These are phyloP conservation scores for Suillus lakei DNA, from an alignment of 768 basidiomycete species.

Conservation along the genomic window DNA sequence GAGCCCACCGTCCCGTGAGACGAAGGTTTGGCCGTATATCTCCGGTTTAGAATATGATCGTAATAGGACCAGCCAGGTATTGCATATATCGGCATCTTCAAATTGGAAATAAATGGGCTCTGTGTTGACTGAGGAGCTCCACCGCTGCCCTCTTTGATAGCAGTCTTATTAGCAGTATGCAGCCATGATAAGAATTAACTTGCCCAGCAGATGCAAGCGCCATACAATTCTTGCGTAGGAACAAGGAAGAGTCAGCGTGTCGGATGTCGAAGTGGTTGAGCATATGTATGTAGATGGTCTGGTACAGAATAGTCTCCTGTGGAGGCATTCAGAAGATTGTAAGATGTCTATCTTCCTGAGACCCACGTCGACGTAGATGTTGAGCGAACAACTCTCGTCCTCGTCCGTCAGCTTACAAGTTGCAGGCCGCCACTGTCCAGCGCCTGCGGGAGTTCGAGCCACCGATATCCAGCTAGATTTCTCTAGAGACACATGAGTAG, in stretches of 20 bases:
- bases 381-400: slow-evolving; percentile 66
- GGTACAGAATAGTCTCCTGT: slow-evolving; percentile 75
- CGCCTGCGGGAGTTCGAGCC: slow-evolving; percentile 50
- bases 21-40: slow-evolving; percentile 67
- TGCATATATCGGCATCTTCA: slow-evolving; percentile 60
- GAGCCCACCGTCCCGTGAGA: slow-evolving; percentile 67
- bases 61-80: slow-evolving; percentile 80
- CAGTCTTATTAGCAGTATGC: slow-evolving; percentile 13
- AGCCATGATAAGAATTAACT: slow-evolving; percentile 22
- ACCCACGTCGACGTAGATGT: slow-evolving; percentile 77
- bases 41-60: slow-evolving; percentile 83
- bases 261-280: slow-evolving; percentile 83
- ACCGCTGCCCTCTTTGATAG: slow-evolving; percentile 57
- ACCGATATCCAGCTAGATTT: slow-evolving; percentile 75
- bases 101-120: slow-evolving; percentile 83
- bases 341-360: neutral
- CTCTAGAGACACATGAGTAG: slow-evolving; percentile 45
- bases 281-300: slow-evolving; percentile 73
- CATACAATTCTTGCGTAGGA: slow-evolving; percentile 77
- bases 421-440: slow-evolving; percentile 74
- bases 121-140: slow-evolving; percentile 52
- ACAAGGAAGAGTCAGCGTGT: slow-evolving; percentile 73
- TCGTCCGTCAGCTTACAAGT: slow-evolving; percentile 75
- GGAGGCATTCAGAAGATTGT: slow-evolving; percentile 17
- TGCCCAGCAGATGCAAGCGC: slow-evolving; percentile 70